phyloP scores from a whole-genome alignment of 176 grass and related monocot species.

The Miscanthus lutarioriparius region DNA sequence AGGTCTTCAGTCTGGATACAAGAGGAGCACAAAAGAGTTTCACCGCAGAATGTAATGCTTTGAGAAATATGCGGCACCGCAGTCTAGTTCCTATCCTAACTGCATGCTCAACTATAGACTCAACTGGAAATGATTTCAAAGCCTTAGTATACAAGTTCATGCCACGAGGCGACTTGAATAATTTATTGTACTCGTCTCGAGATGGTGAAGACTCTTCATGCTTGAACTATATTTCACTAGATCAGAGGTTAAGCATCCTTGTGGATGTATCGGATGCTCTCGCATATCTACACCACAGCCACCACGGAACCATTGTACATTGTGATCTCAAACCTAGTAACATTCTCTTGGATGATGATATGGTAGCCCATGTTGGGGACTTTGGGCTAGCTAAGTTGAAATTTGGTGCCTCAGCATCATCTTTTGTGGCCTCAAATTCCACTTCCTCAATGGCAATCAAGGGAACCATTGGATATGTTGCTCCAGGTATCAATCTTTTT shows the following conservation, averaged over 20 bases:
- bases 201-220: background rate
- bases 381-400: conserved; percentile 24
- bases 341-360: background rate
- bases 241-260: conserved; percentile 25
- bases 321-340: conserved; percentile 38
- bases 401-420: background rate
- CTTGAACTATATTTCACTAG: background rate
- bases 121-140: conserved; percentile 21
- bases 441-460: background rate
- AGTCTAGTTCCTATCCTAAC: conserved; percentile 15
- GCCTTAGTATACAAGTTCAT: conserved; percentile 37
- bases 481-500: conserved; percentile 1
- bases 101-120: conserved; percentile 12
- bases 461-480: conserved; percentile 35
- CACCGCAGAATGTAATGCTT: conserved; percentile 12
- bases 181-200: background rate
- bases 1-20: conserved; percentile 25
- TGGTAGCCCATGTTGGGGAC: too few relatives aligned
- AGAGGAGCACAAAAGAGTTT: conserved; percentile 27
- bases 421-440: background rate
- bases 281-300: conserved; percentile 9
- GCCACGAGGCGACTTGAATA: conserved; percentile 17
- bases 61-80: conserved; percentile 21
- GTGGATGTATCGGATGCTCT: conserved; percentile 36
- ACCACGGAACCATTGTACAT: conserved; percentile 24